phyloP scores from a whole-genome alignment of 1,284 basidiomycete species.

The Tilletia setariae region DNA sequence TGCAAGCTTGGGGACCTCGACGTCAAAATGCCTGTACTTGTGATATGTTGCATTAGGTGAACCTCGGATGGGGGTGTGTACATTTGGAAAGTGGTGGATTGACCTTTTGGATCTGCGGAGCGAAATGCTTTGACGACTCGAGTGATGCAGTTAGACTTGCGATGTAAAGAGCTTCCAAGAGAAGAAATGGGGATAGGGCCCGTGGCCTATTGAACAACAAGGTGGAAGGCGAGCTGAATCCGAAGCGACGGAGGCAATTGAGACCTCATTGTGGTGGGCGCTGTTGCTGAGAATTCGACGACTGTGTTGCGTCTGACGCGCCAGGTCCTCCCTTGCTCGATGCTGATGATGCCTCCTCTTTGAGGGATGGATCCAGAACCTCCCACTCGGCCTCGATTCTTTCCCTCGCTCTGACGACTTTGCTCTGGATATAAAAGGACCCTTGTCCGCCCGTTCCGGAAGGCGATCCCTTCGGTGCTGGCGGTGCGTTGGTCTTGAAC shows the following conservation, averaged over 20 bases:
- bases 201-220: too few species aligned
- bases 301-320: not conserved
- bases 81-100: too few species aligned
- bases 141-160: not conserved
- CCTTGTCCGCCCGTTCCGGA: conserved; percentile 36
- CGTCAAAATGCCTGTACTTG: too few species aligned
- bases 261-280: conserved; percentile 1
- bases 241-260: not conserved
- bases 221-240: not conserved
- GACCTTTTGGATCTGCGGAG: too few species aligned
- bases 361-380: not conserved
- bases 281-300: not conserved
- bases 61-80: too few species aligned
- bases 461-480: conserved; percentile 44
- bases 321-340: not conserved
- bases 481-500: conserved; percentile 75
- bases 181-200: too few species aligned
- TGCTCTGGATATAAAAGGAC: conserved; percentile 79
- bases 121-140: too few species aligned
- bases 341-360: conserved; percentile 17
- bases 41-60: too few species aligned
- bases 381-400: conserved; percentile 79
- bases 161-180: not conserved
- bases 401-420: conserved; percentile 88
- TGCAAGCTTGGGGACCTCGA: too few species aligned